Base-by-base conservation (phyloP, 208 protist species). In the Herpetomonas tarakana region DNA sequence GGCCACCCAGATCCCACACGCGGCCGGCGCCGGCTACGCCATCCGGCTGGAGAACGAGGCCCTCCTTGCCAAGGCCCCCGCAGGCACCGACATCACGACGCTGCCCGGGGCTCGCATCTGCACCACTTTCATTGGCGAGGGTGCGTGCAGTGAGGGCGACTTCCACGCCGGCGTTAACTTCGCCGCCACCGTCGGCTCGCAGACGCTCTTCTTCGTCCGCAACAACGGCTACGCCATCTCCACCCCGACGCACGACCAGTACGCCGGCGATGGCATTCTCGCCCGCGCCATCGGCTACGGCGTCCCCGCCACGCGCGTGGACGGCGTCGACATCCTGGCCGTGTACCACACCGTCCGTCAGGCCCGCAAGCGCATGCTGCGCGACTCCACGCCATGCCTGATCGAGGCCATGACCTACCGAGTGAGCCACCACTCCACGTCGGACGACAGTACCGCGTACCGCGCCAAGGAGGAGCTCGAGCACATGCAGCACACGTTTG, bases 391-490 rank as follows among this genome's bases (percentile, higher is more conserved):
- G 14, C 96, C 98, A 16, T 90, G 97, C 3, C 66, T 99, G 1
- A 93, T 99, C 38, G 98, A 99, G 75, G 96, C 96, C 16, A 96
- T 99, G 81, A 97, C 96, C 3, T 99, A 99, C 76, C 93, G 98
- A 45, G 52, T 71, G 25, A 86, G 93, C 11, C 93, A 98, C 68
- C 97, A 99, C 81, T 97, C 91, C 2, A 98, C 97, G 4, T 97
- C 86, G 16, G 97, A 98, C 75, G 97, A 98, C 65, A 97, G 96
- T 29, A 83, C 81, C 18, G 67, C 75, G 22, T 98, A 98, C 75
- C 80, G 88, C 49, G 58, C 65, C 1, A 53, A 64, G 22, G 75
- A 87, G n/a, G 86, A 93, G 52, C 74, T 88, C 9, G 60, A 78
- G 54, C 52, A 82, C 62, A 84, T 88, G 18, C 46, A 50, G 3